Percentiles rank a stretch among this genome's conserved stretches.
These are phyloP conservation scores for Akanthomyces uredinophilus DNA, from an alignment of 2,329 filamentous ascomycete species.

Conservation along the genomic window DNA sequence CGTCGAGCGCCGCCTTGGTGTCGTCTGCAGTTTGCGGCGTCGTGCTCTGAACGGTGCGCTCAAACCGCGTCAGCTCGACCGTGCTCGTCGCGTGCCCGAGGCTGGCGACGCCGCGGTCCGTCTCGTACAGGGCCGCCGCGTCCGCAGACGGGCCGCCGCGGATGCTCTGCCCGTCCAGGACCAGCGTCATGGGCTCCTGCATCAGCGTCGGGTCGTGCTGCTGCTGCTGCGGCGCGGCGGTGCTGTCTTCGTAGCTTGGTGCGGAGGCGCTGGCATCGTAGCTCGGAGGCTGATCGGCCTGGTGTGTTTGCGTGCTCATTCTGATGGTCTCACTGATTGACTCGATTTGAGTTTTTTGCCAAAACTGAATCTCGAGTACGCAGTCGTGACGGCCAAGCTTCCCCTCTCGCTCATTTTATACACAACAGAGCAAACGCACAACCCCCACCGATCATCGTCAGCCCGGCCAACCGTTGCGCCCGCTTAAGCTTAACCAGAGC, in stretches of 20 bases:
- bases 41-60: conserved; percentile 16
- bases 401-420: no score
- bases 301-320: no score
- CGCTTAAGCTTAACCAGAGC: no score
- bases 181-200: conserved; percentile 22
- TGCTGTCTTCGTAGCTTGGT: no score
- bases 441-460: no score
- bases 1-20: not conserved
- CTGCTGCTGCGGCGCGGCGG: conserved; percentile 9
- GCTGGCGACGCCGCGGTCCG: conserved; percentile 21
- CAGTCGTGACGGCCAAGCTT: no score
- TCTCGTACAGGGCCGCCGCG: conserved; percentile 21
- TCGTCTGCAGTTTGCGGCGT: not conserved
- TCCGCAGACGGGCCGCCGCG: conserved; percentile 19
- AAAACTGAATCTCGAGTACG: no score
- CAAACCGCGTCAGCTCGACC: conserved; percentile 22
- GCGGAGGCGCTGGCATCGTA: not conserved
- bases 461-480: no score
- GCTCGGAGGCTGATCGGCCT: no score
- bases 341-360: no score
- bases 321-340: no score
- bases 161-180: conserved; percentile 22
- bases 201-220: conserved; percentile 9
- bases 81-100: conserved; percentile 18
- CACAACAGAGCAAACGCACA: not conserved